phyloP scores from a whole-genome alignment of 768 basidiomycete genomes.

The Amanita jacksonii region DNA sequence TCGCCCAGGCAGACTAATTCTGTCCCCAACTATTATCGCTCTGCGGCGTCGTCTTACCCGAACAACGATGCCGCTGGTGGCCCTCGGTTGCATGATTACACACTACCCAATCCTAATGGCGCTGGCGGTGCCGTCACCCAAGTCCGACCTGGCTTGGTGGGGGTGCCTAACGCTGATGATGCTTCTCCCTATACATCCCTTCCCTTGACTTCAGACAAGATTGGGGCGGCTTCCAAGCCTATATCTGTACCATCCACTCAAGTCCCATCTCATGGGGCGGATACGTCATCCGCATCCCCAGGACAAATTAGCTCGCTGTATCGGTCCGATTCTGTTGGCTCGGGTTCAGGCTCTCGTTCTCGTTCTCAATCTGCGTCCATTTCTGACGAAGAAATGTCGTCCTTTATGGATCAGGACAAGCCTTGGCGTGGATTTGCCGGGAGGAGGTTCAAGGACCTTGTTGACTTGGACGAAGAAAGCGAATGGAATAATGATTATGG shows the following conservation, averaged over 20 bases:
- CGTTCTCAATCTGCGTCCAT: slow-evolving; percentile 16
- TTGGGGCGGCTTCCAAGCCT: slow-evolving; percentile 4
- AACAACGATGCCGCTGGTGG: slow-evolving; percentile 31
- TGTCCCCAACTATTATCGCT: slow-evolving; percentile 31
- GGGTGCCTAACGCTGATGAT: slow-evolving; percentile 20
- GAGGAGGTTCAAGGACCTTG: slow-evolving; percentile 22
- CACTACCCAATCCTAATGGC: slow-evolving; percentile 30
- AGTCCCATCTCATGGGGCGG: slow-evolving; percentile 1
- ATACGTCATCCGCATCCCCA: not conserved
- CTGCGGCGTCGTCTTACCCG: slow-evolving; percentile 19
- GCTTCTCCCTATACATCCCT: not conserved
- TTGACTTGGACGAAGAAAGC: slow-evolving; percentile 19
- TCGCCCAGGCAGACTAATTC: slow-evolving; percentile 31
- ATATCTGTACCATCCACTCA: not conserved
- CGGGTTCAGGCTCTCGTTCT: slow-evolving; percentile 22
- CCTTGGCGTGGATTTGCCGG: not conserved
- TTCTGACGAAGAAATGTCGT: slow-evolving; percentile 17
- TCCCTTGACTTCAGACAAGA: too few relatives aligned
- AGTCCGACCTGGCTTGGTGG: slow-evolving; percentile 48
- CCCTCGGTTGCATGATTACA: slow-evolving; percentile 60
- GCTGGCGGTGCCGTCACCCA: slow-evolving; percentile 38
- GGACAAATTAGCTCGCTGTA: not conserved
- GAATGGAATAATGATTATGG: slow-evolving; percentile 20
- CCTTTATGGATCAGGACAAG: slow-evolving; percentile 12
- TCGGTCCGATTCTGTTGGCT: too few relatives aligned